phyloP scores from a whole-genome alignment of 2,329 filamentous ascomycete species.

The Cercospora nicotianae region DNA sequence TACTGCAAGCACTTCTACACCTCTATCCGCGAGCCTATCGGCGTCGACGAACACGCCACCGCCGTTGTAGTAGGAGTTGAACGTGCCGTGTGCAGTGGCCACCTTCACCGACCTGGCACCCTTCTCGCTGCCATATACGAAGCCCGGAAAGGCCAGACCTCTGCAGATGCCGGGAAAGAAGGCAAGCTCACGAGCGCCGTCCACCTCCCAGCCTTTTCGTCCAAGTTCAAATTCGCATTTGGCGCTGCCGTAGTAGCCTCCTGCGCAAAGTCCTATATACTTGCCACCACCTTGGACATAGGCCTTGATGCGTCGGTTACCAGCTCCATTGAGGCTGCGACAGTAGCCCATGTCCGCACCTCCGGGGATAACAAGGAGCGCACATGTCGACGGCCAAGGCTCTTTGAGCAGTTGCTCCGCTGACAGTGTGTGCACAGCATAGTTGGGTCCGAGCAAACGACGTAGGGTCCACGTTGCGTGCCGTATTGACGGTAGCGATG shows the following conservation, averaged over 20 bases:
- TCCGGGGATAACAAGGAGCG: slow-evolving; percentile 86
- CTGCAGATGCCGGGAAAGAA: slow-evolving; percentile 88
- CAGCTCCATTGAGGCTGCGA: slow-evolving; percentile 78
- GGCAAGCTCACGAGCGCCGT: slow-evolving; percentile 77
- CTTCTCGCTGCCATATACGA: slow-evolving; percentile 83
- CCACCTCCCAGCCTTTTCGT: slow-evolving; percentile 75
- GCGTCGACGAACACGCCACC: slow-evolving; percentile 90
- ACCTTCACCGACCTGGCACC: slow-evolving; percentile 74
- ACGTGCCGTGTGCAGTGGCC: slow-evolving; percentile 62
- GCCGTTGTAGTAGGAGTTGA: slow-evolving; percentile 87
- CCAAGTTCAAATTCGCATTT: slow-evolving; percentile 92
- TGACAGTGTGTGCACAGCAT: slow-evolving; percentile 85
- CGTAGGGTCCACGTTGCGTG: slow-evolving; percentile 87
- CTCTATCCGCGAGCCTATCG: slow-evolving; percentile 58
- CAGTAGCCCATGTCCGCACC: slow-evolving; percentile 94
- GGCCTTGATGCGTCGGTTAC: slow-evolving; percentile 79
- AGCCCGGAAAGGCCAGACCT: slow-evolving; percentile 83
- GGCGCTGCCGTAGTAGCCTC: slow-evolving; percentile 82
- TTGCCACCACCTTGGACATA: slow-evolving; percentile 82
- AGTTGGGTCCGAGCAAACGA: slow-evolving; percentile 81
- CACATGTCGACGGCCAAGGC: slow-evolving; percentile 85
- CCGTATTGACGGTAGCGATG: slow-evolving; percentile 81
- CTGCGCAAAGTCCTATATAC: slow-evolving; percentile 91
- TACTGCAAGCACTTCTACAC: slow-evolving; percentile 77
- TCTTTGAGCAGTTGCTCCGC: slow-evolving; percentile 81